Evolutionary conservation across 176 grass and related monocot species (phyloP).

Genomic region (Bonia amplexicaulis): DNA sequence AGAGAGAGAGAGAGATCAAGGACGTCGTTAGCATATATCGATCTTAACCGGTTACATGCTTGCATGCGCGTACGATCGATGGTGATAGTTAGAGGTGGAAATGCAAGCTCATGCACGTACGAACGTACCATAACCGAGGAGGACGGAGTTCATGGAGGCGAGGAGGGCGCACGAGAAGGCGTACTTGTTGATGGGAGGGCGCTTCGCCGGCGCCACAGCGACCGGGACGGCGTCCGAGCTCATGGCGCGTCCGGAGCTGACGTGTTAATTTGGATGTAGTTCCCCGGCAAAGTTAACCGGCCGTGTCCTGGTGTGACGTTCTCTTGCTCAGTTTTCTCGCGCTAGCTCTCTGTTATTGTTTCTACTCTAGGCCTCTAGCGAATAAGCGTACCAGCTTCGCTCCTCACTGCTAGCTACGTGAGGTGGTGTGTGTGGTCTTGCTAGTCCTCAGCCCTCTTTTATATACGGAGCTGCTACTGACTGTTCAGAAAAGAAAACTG

Average conservation of each 20-base stretch:
- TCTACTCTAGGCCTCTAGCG: neutral
- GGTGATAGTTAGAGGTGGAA: neutral
- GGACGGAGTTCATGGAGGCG: conserved; percentile 85
- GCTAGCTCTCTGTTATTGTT: conserved; percentile 9
- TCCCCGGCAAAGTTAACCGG: neutral
- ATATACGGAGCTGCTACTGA: conserved; percentile 11
- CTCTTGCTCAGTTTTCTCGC: neutral
- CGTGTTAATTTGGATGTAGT: neutral
- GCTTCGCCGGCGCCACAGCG: conserved; percentile 41
- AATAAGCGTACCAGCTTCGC: neutral
- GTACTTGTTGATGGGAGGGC: conserved; percentile 59
- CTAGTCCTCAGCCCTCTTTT: conserved; percentile 19
- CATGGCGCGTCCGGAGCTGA: conserved; percentile 9
- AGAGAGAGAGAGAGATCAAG: neutral
- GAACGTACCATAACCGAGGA: conserved; percentile 75
- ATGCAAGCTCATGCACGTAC: neutral
- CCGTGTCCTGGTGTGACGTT: neutral
- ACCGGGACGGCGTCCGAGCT: conserved; percentile 29
- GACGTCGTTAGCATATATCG: neutral
- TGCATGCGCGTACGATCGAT: neutral
- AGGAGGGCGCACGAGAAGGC: conserved; percentile 61
- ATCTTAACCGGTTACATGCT: neutral
- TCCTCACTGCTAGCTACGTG: neutral
- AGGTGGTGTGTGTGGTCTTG: neutral
- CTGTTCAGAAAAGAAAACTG: neutral